Evolutionary conservation across 106 monocot species (phyloP).

Genomic region (Phalaenopsis aphrodite): DNA sequence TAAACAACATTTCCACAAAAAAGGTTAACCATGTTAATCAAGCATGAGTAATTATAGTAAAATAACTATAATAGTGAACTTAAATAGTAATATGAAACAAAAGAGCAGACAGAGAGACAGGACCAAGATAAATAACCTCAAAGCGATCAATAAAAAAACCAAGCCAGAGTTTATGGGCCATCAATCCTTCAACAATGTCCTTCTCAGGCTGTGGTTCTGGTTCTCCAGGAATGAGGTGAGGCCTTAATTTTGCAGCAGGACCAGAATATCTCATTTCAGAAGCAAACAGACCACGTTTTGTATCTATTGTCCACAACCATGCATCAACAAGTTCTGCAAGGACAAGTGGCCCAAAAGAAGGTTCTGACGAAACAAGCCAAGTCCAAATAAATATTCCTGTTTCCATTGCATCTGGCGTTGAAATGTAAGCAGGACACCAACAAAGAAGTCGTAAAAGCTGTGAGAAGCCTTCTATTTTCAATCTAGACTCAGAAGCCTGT

Average conservation of each 20-base stretch:
- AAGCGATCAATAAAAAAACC: slow-evolving; percentile 98
- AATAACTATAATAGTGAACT: not conserved
- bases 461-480: slow-evolving; percentile 71
- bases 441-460: slow-evolving; percentile 88
- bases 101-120: not conserved
- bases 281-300: slow-evolving; percentile 95
- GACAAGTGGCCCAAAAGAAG: slow-evolving; percentile 85
- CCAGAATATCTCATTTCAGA: slow-evolving; percentile 80
- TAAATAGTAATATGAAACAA: not conserved
- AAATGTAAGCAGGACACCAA: slow-evolving; percentile 99
- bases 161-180: slow-evolving; percentile 95
- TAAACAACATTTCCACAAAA: not conserved
- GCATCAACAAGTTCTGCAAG: slow-evolving; percentile 99
- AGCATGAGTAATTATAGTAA: slow-evolving; percentile 4
- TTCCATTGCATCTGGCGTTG: slow-evolving; percentile 93
- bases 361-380: slow-evolving; percentile 93
- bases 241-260: slow-evolving; percentile 88
- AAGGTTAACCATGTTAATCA: not conserved
- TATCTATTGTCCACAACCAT: slow-evolving; percentile 99
- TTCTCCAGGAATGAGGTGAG: slow-evolving; percentile 89
- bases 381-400: slow-evolving; percentile 99
- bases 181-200: slow-evolving; percentile 79
- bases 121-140: slow-evolving; percentile 53
- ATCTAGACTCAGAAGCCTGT: slow-evolving; percentile 56
- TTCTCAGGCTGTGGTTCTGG: slow-evolving; percentile 75